Conservation (phyloP, 2,329 filamentous ascomycete species). For the Thielaviopsis musarum region DNA sequence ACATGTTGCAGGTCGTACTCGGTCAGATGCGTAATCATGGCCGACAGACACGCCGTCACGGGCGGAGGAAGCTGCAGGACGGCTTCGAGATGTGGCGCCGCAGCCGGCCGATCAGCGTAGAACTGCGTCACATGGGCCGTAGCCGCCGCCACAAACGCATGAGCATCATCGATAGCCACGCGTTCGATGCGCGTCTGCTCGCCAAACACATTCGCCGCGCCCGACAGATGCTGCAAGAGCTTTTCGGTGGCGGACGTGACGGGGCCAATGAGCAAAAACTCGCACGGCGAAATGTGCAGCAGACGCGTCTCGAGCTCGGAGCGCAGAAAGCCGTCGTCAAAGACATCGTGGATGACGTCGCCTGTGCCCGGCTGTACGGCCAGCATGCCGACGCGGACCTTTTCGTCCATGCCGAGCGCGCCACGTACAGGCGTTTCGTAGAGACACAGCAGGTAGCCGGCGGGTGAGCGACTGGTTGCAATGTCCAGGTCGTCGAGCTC, state of each 20-base stretch:
- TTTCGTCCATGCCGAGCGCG: conserved; percentile 75
- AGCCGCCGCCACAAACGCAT: conserved; percentile 17
- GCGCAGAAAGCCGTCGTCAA: conserved; percentile 95
- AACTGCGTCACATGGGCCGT: conserved; percentile 83
- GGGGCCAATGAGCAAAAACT: conserved; percentile 83
- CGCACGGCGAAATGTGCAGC: conserved; percentile 86
- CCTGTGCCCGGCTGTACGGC: conserved; percentile 92
- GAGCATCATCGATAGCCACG: conserved; percentile 21
- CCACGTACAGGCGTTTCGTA: conserved; percentile 66
- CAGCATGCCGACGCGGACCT: conserved; percentile 77
- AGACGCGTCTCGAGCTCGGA: conserved; percentile 91
- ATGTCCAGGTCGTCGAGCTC: conserved; percentile 67
- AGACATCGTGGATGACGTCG: conserved; percentile 88
- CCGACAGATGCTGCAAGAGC: conserved; percentile 74
- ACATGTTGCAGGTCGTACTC: conserved; percentile 92
- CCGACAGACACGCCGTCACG: conserved; percentile 81
- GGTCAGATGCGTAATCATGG: conserved; percentile 85
- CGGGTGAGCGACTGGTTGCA: conserved; percentile 31
- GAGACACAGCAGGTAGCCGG: conserved; percentile 87
- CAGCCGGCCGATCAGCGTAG: conserved; percentile 72
- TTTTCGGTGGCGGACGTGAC: conserved; percentile 86
- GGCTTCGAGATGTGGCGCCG: conserved; percentile 58
- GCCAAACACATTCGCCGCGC: conserved; percentile 81
- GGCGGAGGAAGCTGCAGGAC: conserved; percentile 71
- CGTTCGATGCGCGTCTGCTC: conserved; percentile 78